Conservation (phyloP, 2,329 filamentous ascomycete genomes). For the Hypoxylon sp. region DNA sequence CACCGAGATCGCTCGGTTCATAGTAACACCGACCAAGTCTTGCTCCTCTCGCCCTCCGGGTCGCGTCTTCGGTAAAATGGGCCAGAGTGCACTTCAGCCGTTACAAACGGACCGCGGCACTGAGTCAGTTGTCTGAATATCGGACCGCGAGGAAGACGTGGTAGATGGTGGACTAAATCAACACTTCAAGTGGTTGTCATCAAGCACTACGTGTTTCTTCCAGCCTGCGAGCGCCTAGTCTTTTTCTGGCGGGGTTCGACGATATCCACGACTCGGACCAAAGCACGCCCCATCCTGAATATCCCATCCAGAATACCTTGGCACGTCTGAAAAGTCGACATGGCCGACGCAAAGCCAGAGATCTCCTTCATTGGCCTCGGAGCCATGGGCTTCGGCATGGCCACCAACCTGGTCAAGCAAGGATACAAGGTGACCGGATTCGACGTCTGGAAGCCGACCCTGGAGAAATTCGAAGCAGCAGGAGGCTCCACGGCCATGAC, state of each 20-base stretch:
- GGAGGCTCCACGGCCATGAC: constrained; percentile 68
- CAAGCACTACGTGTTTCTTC: not conserved
- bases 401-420: constrained; percentile 72
- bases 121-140: not conserved
- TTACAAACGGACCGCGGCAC: not conserved
- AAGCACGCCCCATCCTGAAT: too few species aligned
- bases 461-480: constrained; percentile 69
- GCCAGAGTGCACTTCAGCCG: constrained; percentile 25
- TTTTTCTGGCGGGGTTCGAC: not conserved
- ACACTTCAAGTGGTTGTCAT: not conserved
- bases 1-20: constrained; percentile 20
- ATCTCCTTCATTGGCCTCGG: constrained; percentile 78
- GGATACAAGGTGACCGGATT: constrained; percentile 75
- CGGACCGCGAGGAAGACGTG: constrained; percentile 9
- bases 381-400: constrained; percentile 86
- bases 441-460: constrained; percentile 72
- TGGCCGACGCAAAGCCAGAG: constrained; percentile 45
- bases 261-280: too few species aligned
- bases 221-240: not conserved
- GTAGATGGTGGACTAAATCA: not conserved
- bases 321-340: constrained; percentile 5
- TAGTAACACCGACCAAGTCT: constrained; percentile 8
- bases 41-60: not conserved
- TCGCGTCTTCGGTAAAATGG: constrained; percentile 26
- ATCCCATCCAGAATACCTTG: not conserved